A percentile compares a stretch with the other conserved stretches of the same genome.
These are phyloP conservation scores for Tuber umbilicatum DNA, from an alignment of 495 filamentous ascomycete species.

Conservation along the genomic window DNA sequence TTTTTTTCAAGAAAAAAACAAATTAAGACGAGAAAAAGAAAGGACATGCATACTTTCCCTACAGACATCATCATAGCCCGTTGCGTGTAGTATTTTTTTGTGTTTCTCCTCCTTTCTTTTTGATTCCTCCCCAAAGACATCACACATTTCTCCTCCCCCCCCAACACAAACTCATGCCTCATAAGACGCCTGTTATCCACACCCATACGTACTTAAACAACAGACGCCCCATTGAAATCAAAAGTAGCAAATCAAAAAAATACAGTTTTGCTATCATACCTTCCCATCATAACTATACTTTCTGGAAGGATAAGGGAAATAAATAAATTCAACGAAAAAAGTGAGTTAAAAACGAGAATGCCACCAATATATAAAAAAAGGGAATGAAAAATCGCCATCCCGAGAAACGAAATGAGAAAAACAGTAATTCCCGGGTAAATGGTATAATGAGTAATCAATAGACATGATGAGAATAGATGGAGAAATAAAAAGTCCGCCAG, in stretches of 20 bases:
- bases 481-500: background rate
- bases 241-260: constrained; percentile 6
- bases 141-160: background rate
- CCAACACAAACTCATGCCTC: background rate
- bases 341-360: constrained; percentile 3
- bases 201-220: background rate
- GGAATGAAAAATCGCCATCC: constrained; percentile 9
- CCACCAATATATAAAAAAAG: constrained; percentile 9
- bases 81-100: constrained; percentile 3
- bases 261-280: constrained; percentile 2
- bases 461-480: background rate
- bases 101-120: background rate
- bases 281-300: constrained; percentile 6
- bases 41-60: constrained; percentile 6
- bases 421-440: background rate
- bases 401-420: background rate
- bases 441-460: background rate
- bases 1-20: background rate
- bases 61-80: constrained; percentile 2
- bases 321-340: constrained; percentile 6
- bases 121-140: background rate
- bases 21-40: background rate
- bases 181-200: background rate
- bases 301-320: constrained; percentile 11
- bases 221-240: background rate